phyloP scores from a whole-genome alignment of 2,329 filamentous ascomycete genomes.

The Arachnomyces sp. region DNA sequence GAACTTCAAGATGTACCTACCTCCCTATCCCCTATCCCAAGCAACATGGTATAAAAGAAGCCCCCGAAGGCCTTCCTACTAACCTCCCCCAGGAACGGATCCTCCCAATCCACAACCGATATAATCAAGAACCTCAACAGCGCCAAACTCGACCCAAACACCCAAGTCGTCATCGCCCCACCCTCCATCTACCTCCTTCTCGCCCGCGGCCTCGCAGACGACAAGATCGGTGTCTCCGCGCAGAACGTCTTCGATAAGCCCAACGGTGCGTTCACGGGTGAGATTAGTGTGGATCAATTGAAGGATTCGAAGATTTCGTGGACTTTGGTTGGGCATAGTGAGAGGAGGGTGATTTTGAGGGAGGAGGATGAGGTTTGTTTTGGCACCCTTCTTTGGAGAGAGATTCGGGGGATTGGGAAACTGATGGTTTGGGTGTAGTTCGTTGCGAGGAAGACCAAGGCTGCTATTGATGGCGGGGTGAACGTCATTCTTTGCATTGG shows the following conservation, averaged over 20 bases:
- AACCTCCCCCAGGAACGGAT: conserved; percentile 79
- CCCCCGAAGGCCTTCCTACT: too few relatives aligned
- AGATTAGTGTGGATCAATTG: conserved; percentile 87
- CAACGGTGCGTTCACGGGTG: conserved; percentile 92
- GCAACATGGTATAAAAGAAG: conserved; percentile 14
- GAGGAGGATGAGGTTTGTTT: conserved; percentile 62
- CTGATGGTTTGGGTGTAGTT: conserved; percentile 38
- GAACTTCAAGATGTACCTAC: conserved; percentile 95
- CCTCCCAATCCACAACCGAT: conserved; percentile 75
- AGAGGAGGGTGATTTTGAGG: conserved; percentile 81
- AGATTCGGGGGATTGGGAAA: not conserved
- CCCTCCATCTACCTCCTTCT: conserved; percentile 84
- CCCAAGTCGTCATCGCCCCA: conserved; percentile 92
- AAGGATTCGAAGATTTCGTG: conserved; percentile 82
- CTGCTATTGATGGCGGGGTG: conserved; percentile 75
- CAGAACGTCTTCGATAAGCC: conserved; percentile 98
- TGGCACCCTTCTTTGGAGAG: not conserved
- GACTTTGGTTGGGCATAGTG: conserved; percentile 88
- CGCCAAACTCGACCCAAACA: conserved; percentile 53
- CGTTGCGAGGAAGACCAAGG: conserved; percentile 90
- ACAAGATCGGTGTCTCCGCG: conserved; percentile 74
- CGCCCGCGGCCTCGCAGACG: conserved; percentile 67
- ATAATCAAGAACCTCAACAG: conserved; percentile 87
- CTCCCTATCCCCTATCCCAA: conserved; percentile 18
- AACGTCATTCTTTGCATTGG: conserved; percentile 95